Evolutionary conservation across 2,329 filamentous ascomycete genomes (phyloP).

Genomic region (Blastomyces gilchristii): DNA sequence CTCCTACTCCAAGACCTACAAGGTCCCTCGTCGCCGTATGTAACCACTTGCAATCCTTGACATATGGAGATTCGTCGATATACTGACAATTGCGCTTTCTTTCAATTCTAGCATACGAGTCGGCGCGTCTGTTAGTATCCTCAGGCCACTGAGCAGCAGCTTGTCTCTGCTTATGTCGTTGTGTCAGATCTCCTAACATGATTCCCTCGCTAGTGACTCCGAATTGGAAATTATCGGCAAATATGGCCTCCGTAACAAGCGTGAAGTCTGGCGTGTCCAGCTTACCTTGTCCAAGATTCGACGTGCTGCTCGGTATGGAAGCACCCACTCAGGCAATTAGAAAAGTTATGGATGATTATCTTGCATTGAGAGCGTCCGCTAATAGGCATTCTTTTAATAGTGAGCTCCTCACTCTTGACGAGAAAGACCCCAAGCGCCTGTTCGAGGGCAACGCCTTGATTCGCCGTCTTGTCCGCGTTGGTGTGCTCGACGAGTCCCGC

Average conservation of each 20-base stretch:
- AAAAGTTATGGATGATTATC: background rate
- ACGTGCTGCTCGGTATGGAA: constrained; percentile 94
- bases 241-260: constrained; percentile 99
- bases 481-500: constrained; percentile 99
- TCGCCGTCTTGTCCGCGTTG: constrained; percentile 98
- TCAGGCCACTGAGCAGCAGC: constrained; percentile 96
- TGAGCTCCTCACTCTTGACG: constrained; percentile 98
- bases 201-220: constrained; percentile 65
- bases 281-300: constrained; percentile 99
- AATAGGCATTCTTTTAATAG: constrained; percentile 40
- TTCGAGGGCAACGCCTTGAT: constrained; percentile 99
- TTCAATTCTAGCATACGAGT: constrained; percentile 66
- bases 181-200: constrained; percentile 60
- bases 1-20: constrained; percentile 98
- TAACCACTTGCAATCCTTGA: constrained; percentile 15
- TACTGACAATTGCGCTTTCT: constrained; percentile 9
- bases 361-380: background rate
- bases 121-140: constrained; percentile 95
- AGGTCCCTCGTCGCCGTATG: constrained; percentile 82
- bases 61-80: constrained; percentile 9
- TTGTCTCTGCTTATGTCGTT: constrained; percentile 95
- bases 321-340: constrained; percentile 13
- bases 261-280: constrained; percentile 99
- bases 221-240: constrained; percentile 99
- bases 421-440: constrained; percentile 99